Evolutionary conservation across 1,139 yeast species (phyloP).

Genomic region (Scheffersomyces segobiensis): DNA sequence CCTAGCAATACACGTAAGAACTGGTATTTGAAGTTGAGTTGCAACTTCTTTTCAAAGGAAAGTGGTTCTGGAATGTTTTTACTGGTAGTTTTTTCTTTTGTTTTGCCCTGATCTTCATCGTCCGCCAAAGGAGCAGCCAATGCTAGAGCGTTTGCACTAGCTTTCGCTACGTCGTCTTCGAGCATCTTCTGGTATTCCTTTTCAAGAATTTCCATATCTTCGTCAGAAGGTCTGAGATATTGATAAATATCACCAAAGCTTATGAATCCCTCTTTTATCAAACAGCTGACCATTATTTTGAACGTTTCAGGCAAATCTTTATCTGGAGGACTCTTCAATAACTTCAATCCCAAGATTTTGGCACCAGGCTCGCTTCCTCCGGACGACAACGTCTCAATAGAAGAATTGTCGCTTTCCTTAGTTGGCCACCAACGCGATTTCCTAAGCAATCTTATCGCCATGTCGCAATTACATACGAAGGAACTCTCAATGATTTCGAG

Average conservation of each 20-base stretch:
- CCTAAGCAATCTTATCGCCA: constrained; percentile 51
- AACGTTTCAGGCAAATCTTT: constrained; percentile 46
- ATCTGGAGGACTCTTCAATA: constrained; percentile 36
- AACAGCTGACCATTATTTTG: constrained; percentile 47
- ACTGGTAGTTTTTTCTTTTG: constrained; percentile 3
- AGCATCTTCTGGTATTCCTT: constrained; percentile 49
- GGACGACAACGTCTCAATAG: constrained; percentile 29
- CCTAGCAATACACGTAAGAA: constrained; percentile 57
- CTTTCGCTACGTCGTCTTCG: constrained; percentile 62
- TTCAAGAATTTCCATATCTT: constrained; percentile 44
- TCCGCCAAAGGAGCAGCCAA: constrained; percentile 81
- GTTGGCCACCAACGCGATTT: constrained; percentile 70
- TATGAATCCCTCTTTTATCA: constrained; percentile 70
- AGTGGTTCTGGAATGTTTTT: constrained; percentile 7
- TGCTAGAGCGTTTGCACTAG: constrained; percentile 80
- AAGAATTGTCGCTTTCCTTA: constrained; percentile 27
- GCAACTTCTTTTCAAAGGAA: constrained; percentile 18
- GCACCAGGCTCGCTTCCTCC: constrained; percentile 62
- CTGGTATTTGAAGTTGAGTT: constrained; percentile 29
- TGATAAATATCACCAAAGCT: constrained; percentile 64
- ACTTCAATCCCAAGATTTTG: constrained; percentile 57
- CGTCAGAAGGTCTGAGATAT: constrained; percentile 50
- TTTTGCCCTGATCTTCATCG: constrained; percentile 48
- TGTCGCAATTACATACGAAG: constrained; percentile 44
- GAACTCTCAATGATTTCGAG: constrained; percentile 51